Evolutionary conservation across 352 stramenopile genomes (phyloP), one percentile per base, ranked within the genome.

Genomic region (Lagenidium giganteum): DNA sequence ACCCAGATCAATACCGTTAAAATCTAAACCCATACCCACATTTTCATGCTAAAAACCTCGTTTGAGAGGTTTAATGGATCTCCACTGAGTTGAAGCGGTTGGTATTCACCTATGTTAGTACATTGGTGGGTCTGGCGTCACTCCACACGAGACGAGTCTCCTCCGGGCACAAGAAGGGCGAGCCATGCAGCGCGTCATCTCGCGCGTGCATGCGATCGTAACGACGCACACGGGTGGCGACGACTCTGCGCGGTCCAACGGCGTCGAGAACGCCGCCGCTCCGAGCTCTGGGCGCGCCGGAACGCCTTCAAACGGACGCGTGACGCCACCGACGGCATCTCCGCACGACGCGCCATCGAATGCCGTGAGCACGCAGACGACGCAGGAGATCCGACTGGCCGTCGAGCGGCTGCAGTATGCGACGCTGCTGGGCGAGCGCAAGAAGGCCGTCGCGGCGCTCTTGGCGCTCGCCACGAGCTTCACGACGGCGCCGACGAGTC

Each of bases 341-440:
- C 17, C 11, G 9, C 4, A 16, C 13, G 21, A 16, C 5, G 11
- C 34, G 17, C 16, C 38, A 14, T 13, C 47, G 26, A 39, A 34
- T 31, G 20, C 20, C 33, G 21, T 47, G 11, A 24, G 46, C 21
- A 5, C 42, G 7, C 16, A 12, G 11, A 23, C 52, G 7, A 47
- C 39, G 21, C 30, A 45, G 18, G 67, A 85, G 42, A 77, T 88
- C 36, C 28, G 38, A 3, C 49, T 74, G 26, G 65, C 72, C 6
- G 74, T 87, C 23, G 73, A 89, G 42, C 59, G 69, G 1, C 43
- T 89, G 32, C 76, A 92, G 40, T 87, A 83, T 47, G 79, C 74
- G 21, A 92, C 74, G 56, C 63, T 92, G 8, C 52, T 92, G 34
- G 51, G 61, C 18, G 79, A 92, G 46, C 66, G 79, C 28, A 92